Percentiles rank a stretch among this genome's conserved stretches.
phyloP scores from a whole-genome alignment of 2,329 filamentous ascomycete genomes.

The Plectosphaerella cucumerina region DNA sequence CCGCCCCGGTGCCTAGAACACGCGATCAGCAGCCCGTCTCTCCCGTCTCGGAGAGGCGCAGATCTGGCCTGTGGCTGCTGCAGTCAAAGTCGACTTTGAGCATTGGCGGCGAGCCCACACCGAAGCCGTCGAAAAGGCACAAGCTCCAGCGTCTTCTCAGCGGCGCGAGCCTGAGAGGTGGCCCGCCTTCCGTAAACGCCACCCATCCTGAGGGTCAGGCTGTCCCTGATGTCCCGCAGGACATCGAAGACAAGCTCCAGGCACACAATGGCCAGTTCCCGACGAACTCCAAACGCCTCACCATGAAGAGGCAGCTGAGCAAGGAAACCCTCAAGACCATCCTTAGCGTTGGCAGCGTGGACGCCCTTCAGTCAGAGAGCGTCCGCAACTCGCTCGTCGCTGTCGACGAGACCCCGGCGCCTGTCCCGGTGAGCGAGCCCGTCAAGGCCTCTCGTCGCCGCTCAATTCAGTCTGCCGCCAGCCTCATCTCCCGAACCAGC shows the following conservation, averaged over 20 bases:
- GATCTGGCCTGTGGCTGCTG: background rate
- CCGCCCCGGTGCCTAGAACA: background rate
- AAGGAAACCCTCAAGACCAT: slow-evolving; percentile 46
- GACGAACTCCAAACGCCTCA: slow-evolving; percentile 28
- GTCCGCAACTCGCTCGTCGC: background rate
- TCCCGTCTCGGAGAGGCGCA: background rate
- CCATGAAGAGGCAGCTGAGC: slow-evolving; percentile 34
- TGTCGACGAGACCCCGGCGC: background rate
- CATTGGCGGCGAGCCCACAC: slow-evolving; percentile 22
- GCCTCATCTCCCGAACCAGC: slow-evolving; percentile 10
- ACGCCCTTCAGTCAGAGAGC: slow-evolving; percentile 11
- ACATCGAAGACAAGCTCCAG: slow-evolving; percentile 29
- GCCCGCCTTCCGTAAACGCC: slow-evolving; percentile 23
- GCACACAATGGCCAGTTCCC: slow-evolving; percentile 28
- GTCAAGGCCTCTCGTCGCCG: slow-evolving; percentile 6
- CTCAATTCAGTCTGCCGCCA: slow-evolving; percentile 12
- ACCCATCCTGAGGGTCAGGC: slow-evolving; percentile 26
- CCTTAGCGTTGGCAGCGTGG: slow-evolving; percentile 43
- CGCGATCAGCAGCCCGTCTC: background rate
- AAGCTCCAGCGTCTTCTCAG: slow-evolving; percentile 37
- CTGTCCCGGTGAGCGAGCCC: background rate
- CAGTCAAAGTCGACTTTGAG: slow-evolving; percentile 21
- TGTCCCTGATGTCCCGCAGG: slow-evolving; percentile 30
- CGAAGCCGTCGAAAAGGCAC: slow-evolving; percentile 21
- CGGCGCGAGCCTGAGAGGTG: slow-evolving; percentile 19